Base-by-base conservation (phyloP, 176 grass and related monocot species). In the Leersia perrieri region DNA sequence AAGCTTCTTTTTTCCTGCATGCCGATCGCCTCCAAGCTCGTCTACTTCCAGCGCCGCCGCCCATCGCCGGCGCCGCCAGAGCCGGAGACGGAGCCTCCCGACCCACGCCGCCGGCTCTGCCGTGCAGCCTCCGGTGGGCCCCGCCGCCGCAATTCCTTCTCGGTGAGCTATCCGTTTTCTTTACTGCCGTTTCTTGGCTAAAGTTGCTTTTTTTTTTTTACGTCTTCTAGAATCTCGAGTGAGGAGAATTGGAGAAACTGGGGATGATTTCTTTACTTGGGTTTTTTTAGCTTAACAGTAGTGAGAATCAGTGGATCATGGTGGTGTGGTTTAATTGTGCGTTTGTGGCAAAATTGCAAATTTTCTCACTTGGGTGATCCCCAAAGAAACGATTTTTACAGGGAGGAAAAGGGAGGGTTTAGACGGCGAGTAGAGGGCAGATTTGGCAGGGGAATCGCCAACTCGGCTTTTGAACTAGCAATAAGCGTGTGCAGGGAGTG, bases 1-100 rank as follows among this genome's bases (percentile, higher is more conserved):
- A n/a, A n/a, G n/a, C n/a, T n/a, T n/a, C n/a, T n/a, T n/a, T n/a
- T n/a, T n/a, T 9, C 13, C 15, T 77, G 73, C 73, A 90, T 90
- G 88, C 79, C 88, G 79, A 90, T 90, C 45, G 88, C 83, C 79
- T 78, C 73, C 74, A 90, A 90, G 83, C 79, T 90, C 67, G 5
- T 90, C 67, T 90, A 82, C 83, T 86, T 90, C 73, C 88, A 90
- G 83, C 83, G 88, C 73, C 88, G 78, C 31, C 88, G 78, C 31
- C 83, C 73, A 60, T 47, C 78, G 73, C 76, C 70, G 63, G 63
- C 63, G 82, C 82, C 66, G 77, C 72, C 63, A 22, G 64, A 63
- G 26, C 82, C 71, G 29, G 85, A 68, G 1, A 67, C 81, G 40
- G 83, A 67, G 44, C 83, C 67, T 0, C 83, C 73, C 0, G 79